Base-by-base conservation (phyloP, 345 rosid species). In the Triadica sebifera region DNA sequence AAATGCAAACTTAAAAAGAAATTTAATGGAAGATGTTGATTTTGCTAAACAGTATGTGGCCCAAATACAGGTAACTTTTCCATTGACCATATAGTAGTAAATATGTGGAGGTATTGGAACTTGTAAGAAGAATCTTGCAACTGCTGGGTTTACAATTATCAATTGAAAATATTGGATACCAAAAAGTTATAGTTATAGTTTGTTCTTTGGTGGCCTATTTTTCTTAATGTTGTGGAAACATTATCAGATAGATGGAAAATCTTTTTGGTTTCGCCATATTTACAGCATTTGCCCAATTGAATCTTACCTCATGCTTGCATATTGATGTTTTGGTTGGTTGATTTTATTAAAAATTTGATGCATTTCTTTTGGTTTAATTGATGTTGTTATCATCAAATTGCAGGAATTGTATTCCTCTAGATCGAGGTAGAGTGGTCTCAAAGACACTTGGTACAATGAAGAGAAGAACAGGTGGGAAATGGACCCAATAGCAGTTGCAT, bases 381-480 rank as follows among this genome's bases (percentile, higher is more conserved):
- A 29, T 29, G 34, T 29, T 29, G 34, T 29, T 1, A 29, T 2
- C 34, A 29, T 29, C 34, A 29, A 62, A 76, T 75, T 81, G 71
- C 81, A 93, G 98, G 97, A 91, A 75, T n/a, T 90, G 80, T 37
- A 80, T 91, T 84, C 97, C 91, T 78, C 76, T 91, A 72, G 97
- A 87, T 82, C 87, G 98, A 71, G 98, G 91, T 85, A 87, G 96
- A 81, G 96, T 93, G 73, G 82, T 89, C 75, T 85, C 96, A 68
- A 91, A 87, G 74, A 93, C n/a, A 93, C 97, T 62, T 93, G 98
- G 96, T 89, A 81, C 83, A 90, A 85, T 82, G 93, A 93, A 81
- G 89, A 86, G 70, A 91, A 85, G 74, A 77, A 77, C 59, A 82
- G 91, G 87, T 90, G 98, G 97, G 98, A 93, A 86, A 91, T 93